Evolutionary conservation across 148 eudicot genomes (phyloP).

Genomic region (Vaccinium vitisidaea): DNA sequence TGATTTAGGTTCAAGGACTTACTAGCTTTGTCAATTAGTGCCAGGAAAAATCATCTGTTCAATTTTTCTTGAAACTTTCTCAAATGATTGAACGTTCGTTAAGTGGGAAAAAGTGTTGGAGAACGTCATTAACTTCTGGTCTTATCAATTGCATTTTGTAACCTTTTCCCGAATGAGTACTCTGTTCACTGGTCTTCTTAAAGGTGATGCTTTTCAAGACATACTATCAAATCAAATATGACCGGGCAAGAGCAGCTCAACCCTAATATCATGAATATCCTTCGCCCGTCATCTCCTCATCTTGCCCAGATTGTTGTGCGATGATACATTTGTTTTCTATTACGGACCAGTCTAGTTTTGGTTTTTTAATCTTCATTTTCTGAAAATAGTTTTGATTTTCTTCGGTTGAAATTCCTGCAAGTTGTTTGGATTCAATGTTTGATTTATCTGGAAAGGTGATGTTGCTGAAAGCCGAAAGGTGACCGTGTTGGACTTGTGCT

Average conservation of each 20-base stretch:
- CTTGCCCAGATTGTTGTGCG: not conserved
- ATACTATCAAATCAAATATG: not conserved
- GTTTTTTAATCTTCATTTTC: not conserved
- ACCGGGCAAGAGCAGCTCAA: not conserved
- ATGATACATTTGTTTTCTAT: not conserved
- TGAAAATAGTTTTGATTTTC: not conserved
- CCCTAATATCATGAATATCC: not conserved
- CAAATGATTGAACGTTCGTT: not conserved
- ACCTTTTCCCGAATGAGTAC: not conserved
- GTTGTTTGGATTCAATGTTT: not conserved
- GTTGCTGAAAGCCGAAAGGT: not conserved
- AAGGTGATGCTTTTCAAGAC: not conserved
- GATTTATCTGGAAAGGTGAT: not conserved
- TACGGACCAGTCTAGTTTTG: not conserved
- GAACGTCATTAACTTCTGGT: not conserved
- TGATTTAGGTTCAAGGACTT: not conserved
- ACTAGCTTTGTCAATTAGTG: not conserved
- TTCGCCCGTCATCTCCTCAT: not conserved
- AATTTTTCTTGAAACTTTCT: not conserved
- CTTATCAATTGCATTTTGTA: not conserved
- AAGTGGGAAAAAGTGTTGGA: not conserved
- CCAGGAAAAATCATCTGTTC: not conserved
- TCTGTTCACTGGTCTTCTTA: not conserved
- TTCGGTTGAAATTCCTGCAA: not conserved
- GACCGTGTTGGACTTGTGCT: not conserved